These are phyloP conservation scores for Dictyostelium firmibasis DNA, from an alignment of 78 protist species.

Conservation along the genomic window DNA sequence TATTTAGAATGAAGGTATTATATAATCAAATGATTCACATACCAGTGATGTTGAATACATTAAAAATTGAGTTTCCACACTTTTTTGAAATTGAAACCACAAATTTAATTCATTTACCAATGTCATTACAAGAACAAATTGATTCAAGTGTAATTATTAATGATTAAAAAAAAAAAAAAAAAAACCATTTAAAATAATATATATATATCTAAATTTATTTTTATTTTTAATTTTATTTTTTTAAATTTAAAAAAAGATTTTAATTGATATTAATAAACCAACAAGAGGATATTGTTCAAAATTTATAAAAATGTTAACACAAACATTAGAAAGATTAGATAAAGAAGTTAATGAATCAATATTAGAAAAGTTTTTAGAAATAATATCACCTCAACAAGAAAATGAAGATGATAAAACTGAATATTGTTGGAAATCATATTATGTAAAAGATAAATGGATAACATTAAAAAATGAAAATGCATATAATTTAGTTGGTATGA, in stretches of 20 bases:
- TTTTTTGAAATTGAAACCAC: background rate
- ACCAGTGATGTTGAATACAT: background rate
- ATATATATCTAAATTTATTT: background rate
- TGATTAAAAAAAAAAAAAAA: background rate
- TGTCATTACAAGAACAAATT: background rate
- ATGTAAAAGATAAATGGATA: slow-evolving; percentile 22
- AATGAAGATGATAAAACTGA: background rate
- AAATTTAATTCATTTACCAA: background rate
- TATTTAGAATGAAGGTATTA: background rate
- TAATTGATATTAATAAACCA: slow-evolving; percentile 16
- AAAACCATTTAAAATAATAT: too few relatives aligned
- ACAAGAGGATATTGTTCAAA: slow-evolving; percentile 15
- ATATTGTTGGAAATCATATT: slow-evolving; percentile 45
- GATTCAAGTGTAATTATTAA: background rate
- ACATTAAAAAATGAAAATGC: slow-evolving; percentile 31
- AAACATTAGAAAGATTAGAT: slow-evolving; percentile 20
- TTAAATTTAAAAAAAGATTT: background rate
- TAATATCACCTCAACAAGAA: background rate
- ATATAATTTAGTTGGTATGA: slow-evolving; percentile 72
- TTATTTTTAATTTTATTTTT: background rate
- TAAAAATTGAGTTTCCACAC: background rate
- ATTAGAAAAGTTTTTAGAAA: slow-evolving; percentile 18
- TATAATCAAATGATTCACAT: slow-evolving; percentile 46
- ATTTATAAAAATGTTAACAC: slow-evolving; percentile 19
- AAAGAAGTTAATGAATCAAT: slow-evolving; percentile 32